Base-by-base conservation (phyloP, 2,329 filamentous ascomycete genomes). In the Epichloe aotearoae region DNA sequence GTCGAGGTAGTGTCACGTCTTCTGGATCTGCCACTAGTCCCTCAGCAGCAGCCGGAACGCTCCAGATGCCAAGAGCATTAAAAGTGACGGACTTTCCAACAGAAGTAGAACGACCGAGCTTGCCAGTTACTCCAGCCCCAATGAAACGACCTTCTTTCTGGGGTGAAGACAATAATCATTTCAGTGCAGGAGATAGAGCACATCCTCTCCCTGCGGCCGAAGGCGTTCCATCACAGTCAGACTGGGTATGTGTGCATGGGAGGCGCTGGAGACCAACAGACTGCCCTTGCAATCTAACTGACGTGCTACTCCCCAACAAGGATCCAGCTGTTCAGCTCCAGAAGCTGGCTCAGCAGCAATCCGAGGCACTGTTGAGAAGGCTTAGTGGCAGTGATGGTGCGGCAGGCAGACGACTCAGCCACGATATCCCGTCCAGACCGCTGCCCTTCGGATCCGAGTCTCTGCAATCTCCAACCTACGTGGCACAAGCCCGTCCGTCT, bases 111-210 rank as follows among this genome's bases (percentile, higher is more conserved):
- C 79, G 89, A 46, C 89, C 89, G 47, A 95, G 88, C 65, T 74
- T 96, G 52, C 89, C 91, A 5, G 90, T 95, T 37, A 96, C 90
- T 10, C 90, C 90, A 2, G 88, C 88, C 14, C 88, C 89, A 20
- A 76, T 91, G 59, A 77, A 79, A 55, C 75, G 84, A 58, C 73
- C 77, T 36, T 82, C 71, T 47, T 86, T 84, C 64, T 88, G 82
- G 83, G 65, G 66, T 56, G 69, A 69, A 54, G 66, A 64, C 44
- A 59, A 64, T 45, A 66, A 66, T 50, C 58, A 65, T 51, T 66
- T 62, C 55, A 71, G 72, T 26, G 78, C 79, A 53, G 73, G 73
- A 51, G 72, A 79, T 47, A 68, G 72, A 55, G 45, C 20, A 26
- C 75, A 74, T 55, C 73, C 75, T 61, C 73, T 95, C 58, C 88